Evolutionary conservation across 176 grass and related monocot genomes (phyloP), one percentile per base, ranked within the genome.

Genomic region (Pontederia crassipes): DNA sequence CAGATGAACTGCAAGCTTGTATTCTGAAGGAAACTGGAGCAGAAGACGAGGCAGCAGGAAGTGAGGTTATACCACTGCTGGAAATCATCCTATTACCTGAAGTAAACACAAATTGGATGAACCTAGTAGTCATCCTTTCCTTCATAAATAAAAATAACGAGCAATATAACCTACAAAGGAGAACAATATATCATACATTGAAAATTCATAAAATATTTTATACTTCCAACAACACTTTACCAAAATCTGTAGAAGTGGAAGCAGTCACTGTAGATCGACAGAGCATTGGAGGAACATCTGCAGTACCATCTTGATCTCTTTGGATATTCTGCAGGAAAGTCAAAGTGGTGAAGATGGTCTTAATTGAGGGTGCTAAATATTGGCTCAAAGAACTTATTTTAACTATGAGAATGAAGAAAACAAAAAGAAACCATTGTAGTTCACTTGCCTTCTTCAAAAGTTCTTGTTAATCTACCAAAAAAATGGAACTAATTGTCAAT

Each of bases 291-390:
- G 52, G 28, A 68, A 66, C 14, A 63, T 81, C 74, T 63, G 51
- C 81, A 77, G 69, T 76, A 76, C 82, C 80, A 72, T 74, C 55
- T 67, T 66, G 73, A 64, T 62, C 35, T 66, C 52, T 49, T 66
- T 65, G 67, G 49, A 56, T 45, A 11, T 79, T 85, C 78, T 88
- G 65, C 18, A 78, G 57, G 81, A 49, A 66, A 59, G 26, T 45
- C 55, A 68, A 52, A 77, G 2, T 40, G 32, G 6, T 40, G 6
- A 40, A 40, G 32, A 40, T 40, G 32, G 20, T 24, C 32, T 40
- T 40, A 40, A 40, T 40, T 40, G 32, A 40, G 32, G 32, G 32
- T 40, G 32, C 32, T 40, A 40, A 40, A 40, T 40, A 40, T 40
- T 40, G 32, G 32, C 2, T 40, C 32, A 40, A 40, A 40, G 2